Evolutionary conservation across 441 rosid species (phyloP), one percentile per base, ranked within the genome.

Genomic region (Cnidoscolus chayamansa): DNA sequence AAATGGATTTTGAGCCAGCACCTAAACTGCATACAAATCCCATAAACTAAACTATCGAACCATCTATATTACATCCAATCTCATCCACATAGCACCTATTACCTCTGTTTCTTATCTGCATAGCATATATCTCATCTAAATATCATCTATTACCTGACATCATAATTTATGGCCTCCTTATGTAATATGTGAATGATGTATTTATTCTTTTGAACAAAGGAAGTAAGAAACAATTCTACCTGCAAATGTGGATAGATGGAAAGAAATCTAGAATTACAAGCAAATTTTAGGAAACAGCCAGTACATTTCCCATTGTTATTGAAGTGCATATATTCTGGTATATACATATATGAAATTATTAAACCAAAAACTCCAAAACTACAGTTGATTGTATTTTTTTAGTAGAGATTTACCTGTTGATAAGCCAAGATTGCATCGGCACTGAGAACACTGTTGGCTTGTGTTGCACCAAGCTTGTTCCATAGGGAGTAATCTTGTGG

Each of bases 381-480:
- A 61, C 1, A 63, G 17, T 1, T 13, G 7, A 35, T 25, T 56
- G 7, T 10, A 58, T 71, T 54, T 25, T 25, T 25, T 25, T 50
- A 7, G 17, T 25, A 32, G 43, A 61, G 16, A 50, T 62, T 25
- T 82, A 93, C 99, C 91, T 78, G 89, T 77, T 95, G 99, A 81
- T 95, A 95, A 74, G 99, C 99, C 77, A 84, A 81, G 81, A 95
- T 95, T 58, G 99, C 99, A 88, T 95, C 98, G 51, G 97, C 86
- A 84, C 99, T 91, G 80, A 90, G 98, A 75, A 93, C 90, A 79
- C 99, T 95, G 79, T 95, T 95, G 73, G 99, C 99, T 81, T 93
- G 97, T 63, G 99, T 95, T 37, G 98, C 99, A 63, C 99, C 99
- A 51, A 95, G 94, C 81, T 95, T 95, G 86, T 95, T 95, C 99